Base-by-base conservation (phyloP, 108 stramenopile genomes). In the Pseudonitzschia pungens region DNA sequence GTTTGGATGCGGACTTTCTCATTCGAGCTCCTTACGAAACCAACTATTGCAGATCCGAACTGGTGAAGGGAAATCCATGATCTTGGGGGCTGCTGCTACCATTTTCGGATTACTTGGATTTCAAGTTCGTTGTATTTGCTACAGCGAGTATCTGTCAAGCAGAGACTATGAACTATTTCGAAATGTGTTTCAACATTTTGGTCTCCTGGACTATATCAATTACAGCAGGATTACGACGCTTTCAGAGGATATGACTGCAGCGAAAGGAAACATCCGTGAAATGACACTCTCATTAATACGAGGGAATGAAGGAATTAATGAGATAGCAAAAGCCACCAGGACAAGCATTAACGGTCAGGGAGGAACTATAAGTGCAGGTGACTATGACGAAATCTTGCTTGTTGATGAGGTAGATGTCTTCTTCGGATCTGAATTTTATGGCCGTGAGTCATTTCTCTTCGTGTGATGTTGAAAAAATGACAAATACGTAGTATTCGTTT, bases 381-480 rank as follows among this genome's bases (percentile, higher is more conserved):
- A 28, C 42, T 62, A 5, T 9, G 68, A 69, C 28, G 78, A 83
- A 72, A 79, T 83, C 40, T n/a, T 83, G 53, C 66, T 83, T 12
- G 79, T 83, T 36, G 86, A 87, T 71, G 86, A 87, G 76, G 87
- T 87, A 43, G 87, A 87, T 73, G 87, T 87, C 20, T 85, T 87
- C 55, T 87, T 87, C 68, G 82, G 87, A 10, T 48, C 84, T 3
- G 87, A 87, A 43, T 87, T 87, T 63, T 87, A 87, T 68, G 87
- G 87, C 31, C 76, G 54, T 55, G 54, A 55, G 54, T 55, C 11
- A 18, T 26, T 55, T 18, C 26, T 43, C 6, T 43, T 11, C 6
- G 6, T 43, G 11, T 11, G 42, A 43, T 43, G 11, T 11, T 11
- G n/a, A n/a, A n/a, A n/a, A 43, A 11, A 43, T 43, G 42, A 43